Evolutionary conservation across 2,329 filamentous ascomycete genomes (phyloP).

Genomic region (Sporothrix humicola): DNA sequence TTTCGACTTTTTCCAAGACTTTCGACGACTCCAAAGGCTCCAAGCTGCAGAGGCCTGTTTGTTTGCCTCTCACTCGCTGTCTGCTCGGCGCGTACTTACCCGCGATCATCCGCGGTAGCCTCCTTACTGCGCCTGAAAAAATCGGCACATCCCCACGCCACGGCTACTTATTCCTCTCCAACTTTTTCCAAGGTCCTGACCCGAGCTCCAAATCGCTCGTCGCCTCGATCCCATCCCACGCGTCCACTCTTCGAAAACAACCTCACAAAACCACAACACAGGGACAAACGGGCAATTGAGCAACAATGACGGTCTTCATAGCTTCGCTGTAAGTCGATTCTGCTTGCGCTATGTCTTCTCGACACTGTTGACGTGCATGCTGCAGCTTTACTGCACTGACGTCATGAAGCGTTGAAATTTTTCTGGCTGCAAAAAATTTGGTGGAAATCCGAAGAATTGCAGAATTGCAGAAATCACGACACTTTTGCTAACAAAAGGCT

Average conservation of each 20-base stretch:
- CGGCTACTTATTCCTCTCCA: neutral
- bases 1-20: neutral
- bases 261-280: neutral
- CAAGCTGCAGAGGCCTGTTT: neutral
- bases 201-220: slow-evolving; percentile 19
- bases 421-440: neutral
- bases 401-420: slow-evolving; percentile 36
- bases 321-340: slow-evolving; percentile 49
- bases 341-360: neutral
- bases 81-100: slow-evolving; percentile 30
- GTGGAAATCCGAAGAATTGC: neutral
- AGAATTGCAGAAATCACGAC: too few relatives aligned
- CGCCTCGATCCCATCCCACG: neutral
- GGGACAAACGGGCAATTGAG: slow-evolving; percentile 25
- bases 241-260: neutral
- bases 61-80: neutral
- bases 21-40: neutral
- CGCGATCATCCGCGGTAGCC: slow-evolving; percentile 45
- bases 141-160: slow-evolving; percentile 15
- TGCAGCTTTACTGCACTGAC: slow-evolving; percentile 33
- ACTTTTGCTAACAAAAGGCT: neutral
- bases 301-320: slow-evolving; percentile 50
- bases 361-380: neutral
- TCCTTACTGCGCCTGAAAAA: neutral
- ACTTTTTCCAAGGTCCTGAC: neutral